phyloP scores from a whole-genome alignment of 75 land plant species.

The Pseudotsuga menziesii region DNA sequence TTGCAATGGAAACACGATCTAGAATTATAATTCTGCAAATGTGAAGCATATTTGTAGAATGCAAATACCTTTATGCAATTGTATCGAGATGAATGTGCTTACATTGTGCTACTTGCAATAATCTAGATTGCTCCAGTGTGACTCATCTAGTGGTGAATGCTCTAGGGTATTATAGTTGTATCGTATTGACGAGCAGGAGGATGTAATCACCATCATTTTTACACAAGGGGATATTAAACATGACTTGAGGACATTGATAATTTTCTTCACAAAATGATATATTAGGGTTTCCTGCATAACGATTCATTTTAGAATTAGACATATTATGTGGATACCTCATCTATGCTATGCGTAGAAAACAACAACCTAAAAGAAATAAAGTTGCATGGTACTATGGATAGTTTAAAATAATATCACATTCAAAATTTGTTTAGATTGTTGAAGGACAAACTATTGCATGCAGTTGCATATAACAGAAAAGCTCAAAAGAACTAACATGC shows the following conservation, averaged over 20 bases:
- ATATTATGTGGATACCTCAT: too few relatives aligned
- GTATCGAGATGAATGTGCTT: background rate
- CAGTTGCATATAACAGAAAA: too few relatives aligned
- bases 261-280: conserved; percentile 68
- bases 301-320: too few relatives aligned
- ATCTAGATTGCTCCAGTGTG: conserved; percentile 72
- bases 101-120: conserved; percentile 80
- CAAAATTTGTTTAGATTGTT: too few relatives aligned
- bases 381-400: too few relatives aligned
- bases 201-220: conserved; percentile 69
- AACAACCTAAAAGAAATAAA: too few relatives aligned
- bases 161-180: conserved; percentile 50
- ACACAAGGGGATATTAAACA: conserved; percentile 58
- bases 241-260: conserved; percentile 72
- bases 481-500: too few relatives aligned
- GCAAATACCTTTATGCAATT: background rate
- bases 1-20: conserved; percentile 25
- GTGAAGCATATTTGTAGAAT: background rate
- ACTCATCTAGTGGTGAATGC: conserved; percentile 59
- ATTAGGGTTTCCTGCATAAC: conserved; percentile 47
- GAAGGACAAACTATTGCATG: too few relatives aligned
- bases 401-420: too few relatives aligned
- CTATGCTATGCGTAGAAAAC: too few relatives aligned
- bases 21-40: background rate
- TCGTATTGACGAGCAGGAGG: conserved; percentile 86